These are phyloP conservation scores for Didymellaceae sp. DNA, from an alignment of 2,329 filamentous ascomycete genomes.

Conservation along the genomic window DNA sequence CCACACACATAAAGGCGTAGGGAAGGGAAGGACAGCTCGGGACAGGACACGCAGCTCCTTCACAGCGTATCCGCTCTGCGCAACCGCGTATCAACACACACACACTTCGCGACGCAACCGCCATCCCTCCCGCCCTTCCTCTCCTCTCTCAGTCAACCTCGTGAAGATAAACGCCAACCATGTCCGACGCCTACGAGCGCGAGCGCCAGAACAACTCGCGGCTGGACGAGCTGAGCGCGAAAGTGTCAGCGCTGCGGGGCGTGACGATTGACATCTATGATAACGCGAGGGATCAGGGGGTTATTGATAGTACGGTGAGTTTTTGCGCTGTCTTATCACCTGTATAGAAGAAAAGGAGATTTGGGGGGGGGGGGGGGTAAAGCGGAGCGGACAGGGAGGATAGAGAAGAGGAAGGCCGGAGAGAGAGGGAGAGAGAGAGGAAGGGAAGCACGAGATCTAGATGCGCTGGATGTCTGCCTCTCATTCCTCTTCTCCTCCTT, in stretches of 20 bases:
- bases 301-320: slow-evolving; percentile 80
- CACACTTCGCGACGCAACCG: no score
- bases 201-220: slow-evolving; percentile 91
- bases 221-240: slow-evolving; percentile 86
- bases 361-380: not conserved
- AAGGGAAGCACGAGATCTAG: not conserved
- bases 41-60: no score
- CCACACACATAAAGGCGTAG: no score
- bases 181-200: slow-evolving; percentile 65
- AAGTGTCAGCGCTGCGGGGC: slow-evolving; percentile 89
- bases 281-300: slow-evolving; percentile 84
- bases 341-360: no score
- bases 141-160: not conserved
- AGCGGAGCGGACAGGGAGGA: not conserved
- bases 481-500: not conserved
- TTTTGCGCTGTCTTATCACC: no score
- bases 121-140: not conserved
- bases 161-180: no score
- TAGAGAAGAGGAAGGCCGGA: not conserved
- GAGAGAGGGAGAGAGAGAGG: not conserved
- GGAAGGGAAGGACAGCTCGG: no score
- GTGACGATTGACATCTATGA: slow-evolving; percentile 99
- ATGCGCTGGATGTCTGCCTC: no score
- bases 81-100: no score
- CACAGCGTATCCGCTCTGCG: no score